Percentiles rank a stretch among this genome's conserved stretches.
Conservation (phyloP, 139 green algal species). For the Chlorella sorokiniana region DNA sequence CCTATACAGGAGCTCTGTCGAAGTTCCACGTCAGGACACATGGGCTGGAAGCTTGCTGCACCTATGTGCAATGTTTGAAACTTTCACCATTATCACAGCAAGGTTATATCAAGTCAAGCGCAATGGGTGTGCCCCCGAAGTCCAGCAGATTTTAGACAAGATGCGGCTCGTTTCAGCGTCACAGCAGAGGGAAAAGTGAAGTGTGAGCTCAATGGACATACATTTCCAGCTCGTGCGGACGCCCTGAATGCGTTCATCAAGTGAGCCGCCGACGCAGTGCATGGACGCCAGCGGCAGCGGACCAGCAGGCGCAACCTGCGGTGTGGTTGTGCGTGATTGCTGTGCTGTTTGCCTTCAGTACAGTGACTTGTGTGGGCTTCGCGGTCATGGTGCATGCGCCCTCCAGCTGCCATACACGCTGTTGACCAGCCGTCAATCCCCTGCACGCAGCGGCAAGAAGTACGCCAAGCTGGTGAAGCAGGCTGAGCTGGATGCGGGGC, state of each 20-base stretch:
- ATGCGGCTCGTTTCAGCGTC: conserved; percentile 2
- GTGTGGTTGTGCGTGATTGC: no score
- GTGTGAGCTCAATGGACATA: conserved; percentile 48
- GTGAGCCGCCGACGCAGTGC: conserved; percentile 15
- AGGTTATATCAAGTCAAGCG: background rate
- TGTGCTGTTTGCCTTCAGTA: no score
- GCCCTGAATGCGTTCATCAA: conserved; percentile 39
- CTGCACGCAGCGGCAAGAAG: conserved; percentile 46
- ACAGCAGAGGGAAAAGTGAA: conserved; percentile 27
- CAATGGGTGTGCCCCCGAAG: background rate
- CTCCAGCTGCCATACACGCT: no score
- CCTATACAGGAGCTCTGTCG: no score
- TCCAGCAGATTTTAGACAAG: background rate
- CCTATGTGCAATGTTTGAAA: no score
- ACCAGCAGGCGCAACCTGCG: no score
- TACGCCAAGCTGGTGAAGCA: conserved; percentile 38
- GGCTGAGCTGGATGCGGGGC: conserved; percentile 20
- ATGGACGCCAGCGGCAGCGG: background rate
- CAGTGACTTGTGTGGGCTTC: no score
- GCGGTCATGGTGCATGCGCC: no score
- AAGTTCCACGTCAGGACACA: no score
- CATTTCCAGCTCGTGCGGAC: conserved; percentile 16
- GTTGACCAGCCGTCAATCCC: no score
- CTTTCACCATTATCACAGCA: background rate
- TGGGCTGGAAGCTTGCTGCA: no score